Evolutionary conservation across 2,329 filamentous ascomycete genomes (phyloP), one percentile per base, ranked within the genome.

Genomic region (Fusarium sp.): DNA sequence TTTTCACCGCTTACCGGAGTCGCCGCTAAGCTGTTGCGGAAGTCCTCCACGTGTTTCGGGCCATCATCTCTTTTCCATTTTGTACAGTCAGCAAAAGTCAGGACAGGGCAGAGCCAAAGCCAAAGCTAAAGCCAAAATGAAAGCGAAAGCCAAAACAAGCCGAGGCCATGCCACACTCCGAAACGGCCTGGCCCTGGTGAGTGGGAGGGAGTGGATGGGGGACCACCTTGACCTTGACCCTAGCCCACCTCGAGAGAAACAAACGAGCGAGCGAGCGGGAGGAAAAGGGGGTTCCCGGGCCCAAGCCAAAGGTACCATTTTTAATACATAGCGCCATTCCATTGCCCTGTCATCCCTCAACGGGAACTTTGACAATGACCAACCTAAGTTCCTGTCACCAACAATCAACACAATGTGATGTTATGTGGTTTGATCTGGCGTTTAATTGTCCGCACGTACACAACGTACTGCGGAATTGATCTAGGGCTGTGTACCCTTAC

Each of bases 21-120:
- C 49, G 59, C 73, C 71, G 59, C 74, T 76, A 76, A 76, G 64
- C 74, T 64, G 32, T 76, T 75, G 66, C 71, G 73, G 73, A 74
- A 76, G 63, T 59, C 57, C 58, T 65, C 74, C 74, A 76, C 74
- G 74, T 76, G 74, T 76, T 75, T 75, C 63, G 53, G 58, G 49
- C 53, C 55, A 66, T 52, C 53, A 38, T 64, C 49, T 63, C 66
- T 74, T 57, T 34, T 38, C 32, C 32, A 3, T 38, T 18, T 18
- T 38, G 32, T 72, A 60, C 42, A 44, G 53, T 70, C 59, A 74
- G 65, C 60, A 69, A 34, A 16, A 50, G 53, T 58, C 15, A 16
- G 47, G 30, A 20, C 40, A 43, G 15, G 40, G 5, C 8, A 43
- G 8, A 43, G 42, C 20, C 42, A 44, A 20, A 43, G 40, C n/a